Conservation (phyloP, 2,329 filamentous ascomycete species). For the Hymenoscyphus linearis region DNA sequence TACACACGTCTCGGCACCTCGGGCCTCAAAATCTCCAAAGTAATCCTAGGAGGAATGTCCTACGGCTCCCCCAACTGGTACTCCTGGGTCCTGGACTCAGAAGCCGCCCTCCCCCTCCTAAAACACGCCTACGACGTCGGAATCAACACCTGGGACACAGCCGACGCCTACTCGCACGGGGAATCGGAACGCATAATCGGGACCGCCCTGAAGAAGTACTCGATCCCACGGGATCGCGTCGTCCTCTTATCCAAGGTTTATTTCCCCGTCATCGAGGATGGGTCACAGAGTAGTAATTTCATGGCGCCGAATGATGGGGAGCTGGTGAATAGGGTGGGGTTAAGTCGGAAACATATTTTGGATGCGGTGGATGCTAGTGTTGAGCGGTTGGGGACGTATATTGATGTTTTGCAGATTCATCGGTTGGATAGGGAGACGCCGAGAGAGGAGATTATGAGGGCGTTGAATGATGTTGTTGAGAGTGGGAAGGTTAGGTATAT, state of each 20-base stretch:
- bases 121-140: constrained; percentile 46
- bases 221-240: constrained; percentile 58
- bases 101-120: constrained; percentile 43
- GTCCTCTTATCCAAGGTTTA: constrained; percentile 61
- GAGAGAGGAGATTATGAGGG: constrained; percentile 56
- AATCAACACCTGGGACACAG: constrained; percentile 48
- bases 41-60: constrained; percentile 48
- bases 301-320: constrained; percentile 38
- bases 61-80: constrained; percentile 43
- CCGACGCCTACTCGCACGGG: constrained; percentile 47
- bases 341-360: constrained; percentile 59
- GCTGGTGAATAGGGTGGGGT: constrained; percentile 44
- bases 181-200: constrained; percentile 31
- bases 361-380: constrained; percentile 56
- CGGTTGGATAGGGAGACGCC: constrained; percentile 48
- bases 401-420: constrained; percentile 56
- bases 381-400: constrained; percentile 43
- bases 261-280: constrained; percentile 37
- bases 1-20: constrained; percentile 36
- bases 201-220: constrained; percentile 58
- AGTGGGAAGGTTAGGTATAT: constrained; percentile 54
- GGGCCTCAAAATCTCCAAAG: constrained; percentile 47
- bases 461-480: constrained; percentile 54
- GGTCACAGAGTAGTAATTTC: constrained; percentile 25
- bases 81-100: constrained; percentile 42